A percentile compares a stretch with the other conserved stretches of the same genome.
phyloP scores from a whole-genome alignment of 2,329 filamentous ascomycete genomes.

The Aureobasidium mangrovei region DNA sequence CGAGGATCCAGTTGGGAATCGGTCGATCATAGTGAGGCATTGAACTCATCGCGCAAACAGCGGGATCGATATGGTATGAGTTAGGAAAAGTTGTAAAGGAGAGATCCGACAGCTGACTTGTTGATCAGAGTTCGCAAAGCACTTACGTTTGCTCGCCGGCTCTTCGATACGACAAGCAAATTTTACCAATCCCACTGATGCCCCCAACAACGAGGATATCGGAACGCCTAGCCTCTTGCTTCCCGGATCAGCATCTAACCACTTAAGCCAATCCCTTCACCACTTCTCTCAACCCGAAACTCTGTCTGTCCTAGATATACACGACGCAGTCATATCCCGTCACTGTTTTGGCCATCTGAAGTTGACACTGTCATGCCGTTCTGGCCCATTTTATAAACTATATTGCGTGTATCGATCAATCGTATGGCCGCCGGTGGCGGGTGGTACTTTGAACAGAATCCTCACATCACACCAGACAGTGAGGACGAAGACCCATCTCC shows the following conservation, averaged over 20 bases:
- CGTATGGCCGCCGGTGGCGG: neutral
- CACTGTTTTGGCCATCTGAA: neutral
- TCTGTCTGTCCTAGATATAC: neutral
- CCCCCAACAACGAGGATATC: neutral
- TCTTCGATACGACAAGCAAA: neutral
- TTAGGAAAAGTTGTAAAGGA: too few relatives aligned
- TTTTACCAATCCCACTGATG: neutral
- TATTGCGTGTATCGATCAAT: neutral
- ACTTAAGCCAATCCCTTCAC: neutral
- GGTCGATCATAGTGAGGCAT: neutral
- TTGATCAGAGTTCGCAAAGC: neutral
- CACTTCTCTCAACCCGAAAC: neutral
- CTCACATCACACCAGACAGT: neutral
- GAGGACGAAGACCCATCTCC: neutral
- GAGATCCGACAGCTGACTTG: neutral
- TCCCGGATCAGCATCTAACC: neutral
- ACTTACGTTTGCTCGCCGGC: neutral
- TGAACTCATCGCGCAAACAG: neutral
- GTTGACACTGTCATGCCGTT: neutral
- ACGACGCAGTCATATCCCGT: neutral
- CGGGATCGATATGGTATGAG: neutral
- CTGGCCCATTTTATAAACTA: neutral
- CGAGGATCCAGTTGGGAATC: neutral
- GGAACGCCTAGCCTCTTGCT: neutral
- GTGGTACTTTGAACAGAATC: neutral